Conservation (phyloP, 2,329 filamentous ascomycete species). For the Apiospora saccharicola region DNA sequence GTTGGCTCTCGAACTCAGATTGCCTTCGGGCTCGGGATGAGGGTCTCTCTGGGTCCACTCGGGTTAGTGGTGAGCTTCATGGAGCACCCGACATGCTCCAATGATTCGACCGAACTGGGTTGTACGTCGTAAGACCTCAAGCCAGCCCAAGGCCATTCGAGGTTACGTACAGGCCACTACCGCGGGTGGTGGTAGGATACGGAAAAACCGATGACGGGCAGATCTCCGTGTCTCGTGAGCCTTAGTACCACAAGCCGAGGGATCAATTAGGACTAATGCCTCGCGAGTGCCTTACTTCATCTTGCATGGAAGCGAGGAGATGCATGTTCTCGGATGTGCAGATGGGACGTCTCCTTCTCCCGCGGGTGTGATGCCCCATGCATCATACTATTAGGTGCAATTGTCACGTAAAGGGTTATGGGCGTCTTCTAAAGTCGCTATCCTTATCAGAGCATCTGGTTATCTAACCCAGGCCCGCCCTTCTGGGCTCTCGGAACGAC, state of each 20-base stretch:
- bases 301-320: slow-evolving; percentile 18
- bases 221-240: slow-evolving; percentile 7
- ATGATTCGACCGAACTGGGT: background rate
- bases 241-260: background rate
- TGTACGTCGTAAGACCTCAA: slow-evolving; percentile 3
- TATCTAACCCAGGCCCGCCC: background rate
- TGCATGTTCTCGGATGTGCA: slow-evolving; percentile 3
- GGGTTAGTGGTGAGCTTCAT: slow-evolving; percentile 2
- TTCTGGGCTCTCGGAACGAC: background rate
- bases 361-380: background rate
- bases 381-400: slow-evolving; percentile 22
- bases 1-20: slow-evolving; percentile 8
- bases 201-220: background rate
- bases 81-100: background rate
- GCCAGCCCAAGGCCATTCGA: background rate
- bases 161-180: background rate
- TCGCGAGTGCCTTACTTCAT: background rate
- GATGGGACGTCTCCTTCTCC: background rate
- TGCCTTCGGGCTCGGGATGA: background rate
- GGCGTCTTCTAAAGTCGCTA: background rate
- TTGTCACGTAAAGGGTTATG: slow-evolving; percentile 22
- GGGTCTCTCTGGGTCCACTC: slow-evolving; percentile 11
- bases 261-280: slow-evolving; percentile 19
- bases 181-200: background rate
- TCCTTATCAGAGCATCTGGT: slow-evolving; percentile 4